phyloP scores from a whole-genome alignment of 2,329 filamentous ascomycete species.

The Fusarium albidum region DNA sequence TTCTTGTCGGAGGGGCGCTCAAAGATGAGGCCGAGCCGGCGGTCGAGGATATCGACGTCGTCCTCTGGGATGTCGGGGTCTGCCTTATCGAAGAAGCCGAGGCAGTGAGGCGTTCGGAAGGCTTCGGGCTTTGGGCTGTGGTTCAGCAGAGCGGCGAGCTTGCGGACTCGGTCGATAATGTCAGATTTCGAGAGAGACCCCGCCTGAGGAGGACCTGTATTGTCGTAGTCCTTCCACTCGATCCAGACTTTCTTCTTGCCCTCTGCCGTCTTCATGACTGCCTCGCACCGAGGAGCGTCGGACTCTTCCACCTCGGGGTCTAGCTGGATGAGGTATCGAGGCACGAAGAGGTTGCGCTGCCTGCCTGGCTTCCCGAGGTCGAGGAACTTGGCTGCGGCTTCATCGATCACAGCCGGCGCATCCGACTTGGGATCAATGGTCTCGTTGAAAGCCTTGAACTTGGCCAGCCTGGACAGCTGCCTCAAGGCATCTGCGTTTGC shows the following conservation, averaged over 20 bases:
- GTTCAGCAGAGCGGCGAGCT: conserved; percentile 57
- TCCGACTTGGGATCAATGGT: conserved; percentile 50
- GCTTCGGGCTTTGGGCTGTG: conserved; percentile 57
- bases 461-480: conserved; percentile 54
- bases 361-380: conserved; percentile 48
- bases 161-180: conserved; percentile 55
- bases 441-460: conserved; percentile 61
- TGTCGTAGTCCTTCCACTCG: conserved; percentile 60
- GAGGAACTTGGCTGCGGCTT: conserved; percentile 48
- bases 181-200: conserved; percentile 51
- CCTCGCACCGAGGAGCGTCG: conserved; percentile 51
- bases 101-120: conserved; percentile 59
- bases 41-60: conserved; percentile 51
- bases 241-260: conserved; percentile 55
- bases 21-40: conserved; percentile 62
- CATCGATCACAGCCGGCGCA: conserved; percentile 43
- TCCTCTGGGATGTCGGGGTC: conserved; percentile 45
- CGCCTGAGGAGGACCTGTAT: conserved; percentile 43
- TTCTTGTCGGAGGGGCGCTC: conserved; percentile 53
- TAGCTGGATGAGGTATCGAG: conserved; percentile 47
- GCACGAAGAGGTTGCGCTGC: conserved; percentile 45
- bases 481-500: conserved; percentile 51
- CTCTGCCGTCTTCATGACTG: conserved; percentile 45
- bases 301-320: conserved; percentile 43
- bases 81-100: conserved; percentile 59